phyloP scores from a whole-genome alignment of 2,329 filamentous ascomycete species.

The Drechslera avenae region DNA sequence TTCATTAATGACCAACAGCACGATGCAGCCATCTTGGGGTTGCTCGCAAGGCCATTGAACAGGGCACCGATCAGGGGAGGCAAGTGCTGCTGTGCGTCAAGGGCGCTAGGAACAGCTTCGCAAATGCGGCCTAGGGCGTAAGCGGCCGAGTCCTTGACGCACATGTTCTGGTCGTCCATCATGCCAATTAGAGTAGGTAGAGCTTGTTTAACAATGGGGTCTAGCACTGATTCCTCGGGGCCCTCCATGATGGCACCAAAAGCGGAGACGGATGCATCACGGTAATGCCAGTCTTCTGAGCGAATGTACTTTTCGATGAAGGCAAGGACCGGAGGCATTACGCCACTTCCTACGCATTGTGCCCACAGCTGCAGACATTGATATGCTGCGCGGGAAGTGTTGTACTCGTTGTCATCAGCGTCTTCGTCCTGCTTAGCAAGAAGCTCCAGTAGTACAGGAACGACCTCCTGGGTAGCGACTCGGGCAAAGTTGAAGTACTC shows the following conservation, averaged over 20 bases:
- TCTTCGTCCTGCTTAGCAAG: constrained; percentile 98
- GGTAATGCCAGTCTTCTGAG: constrained; percentile 89
- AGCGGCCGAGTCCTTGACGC: constrained; percentile 94
- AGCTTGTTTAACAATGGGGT: constrained; percentile 94
- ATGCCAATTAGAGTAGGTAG: constrained; percentile 90
- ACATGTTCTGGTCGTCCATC: constrained; percentile 85
- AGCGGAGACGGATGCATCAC: constrained; percentile 94
- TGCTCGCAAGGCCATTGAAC: constrained; percentile 87
- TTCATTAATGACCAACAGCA: constrained; percentile 99
- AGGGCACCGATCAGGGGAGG: constrained; percentile 84
- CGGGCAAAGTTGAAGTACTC: constrained; percentile 96
- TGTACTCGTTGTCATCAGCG: constrained; percentile 95
- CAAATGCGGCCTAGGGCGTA: constrained; percentile 96
- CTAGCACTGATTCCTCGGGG: constrained; percentile 87
- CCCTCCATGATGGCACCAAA: constrained; percentile 99
- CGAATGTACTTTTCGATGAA: constrained; percentile 94
- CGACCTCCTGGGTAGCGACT: constrained; percentile 90
- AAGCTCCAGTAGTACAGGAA: constrained; percentile 85
- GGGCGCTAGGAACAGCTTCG: constrained; percentile 87
- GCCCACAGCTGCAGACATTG: constrained; percentile 96
- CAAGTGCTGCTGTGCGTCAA: constrained; percentile 83
- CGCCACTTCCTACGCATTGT: constrained; percentile 82
- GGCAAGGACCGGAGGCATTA: constrained; percentile 82
- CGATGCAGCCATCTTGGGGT: constrained; percentile 94
- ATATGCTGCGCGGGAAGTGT: constrained; percentile 91